phyloP scores from a whole-genome alignment of 495 filamentous ascomycete species.

The Talaromyces wortmannii region DNA sequence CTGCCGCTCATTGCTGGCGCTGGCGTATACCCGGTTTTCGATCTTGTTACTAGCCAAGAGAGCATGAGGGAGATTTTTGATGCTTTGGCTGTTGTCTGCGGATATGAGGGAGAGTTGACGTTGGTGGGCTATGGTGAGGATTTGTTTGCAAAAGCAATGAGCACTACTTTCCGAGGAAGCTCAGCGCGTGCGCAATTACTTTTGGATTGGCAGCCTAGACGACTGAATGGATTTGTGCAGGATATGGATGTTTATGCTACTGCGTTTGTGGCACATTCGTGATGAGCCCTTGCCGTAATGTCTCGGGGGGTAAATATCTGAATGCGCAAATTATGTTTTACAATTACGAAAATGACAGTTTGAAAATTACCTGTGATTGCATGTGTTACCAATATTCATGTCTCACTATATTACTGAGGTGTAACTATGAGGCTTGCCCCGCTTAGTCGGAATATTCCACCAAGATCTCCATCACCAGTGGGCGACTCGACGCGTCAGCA shows the following conservation, averaged over 20 bases:
- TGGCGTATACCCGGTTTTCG: conserved; percentile 32
- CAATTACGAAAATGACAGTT: no score
- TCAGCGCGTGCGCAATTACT: conserved; percentile 20
- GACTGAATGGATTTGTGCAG: neutral
- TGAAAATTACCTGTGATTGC: no score
- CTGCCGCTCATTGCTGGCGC: conserved; percentile 20
- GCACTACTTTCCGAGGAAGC: conserved; percentile 10
- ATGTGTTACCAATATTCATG: no score
- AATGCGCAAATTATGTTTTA: no score
- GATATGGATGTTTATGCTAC: conserved; percentile 2
- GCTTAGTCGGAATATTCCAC: no score
- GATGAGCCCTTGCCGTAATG: no score
- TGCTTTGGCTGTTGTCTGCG: conserved; percentile 11
- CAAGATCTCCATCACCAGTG: no score
- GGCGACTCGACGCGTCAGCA: no score
- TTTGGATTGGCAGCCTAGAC: conserved; percentile 25
- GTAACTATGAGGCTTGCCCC: no score
- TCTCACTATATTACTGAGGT: no score
- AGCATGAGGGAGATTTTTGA: conserved; percentile 17
- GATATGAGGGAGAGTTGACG: conserved; percentile 18
- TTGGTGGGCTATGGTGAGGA: conserved; percentile 15
- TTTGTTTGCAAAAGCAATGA: conserved; percentile 19
- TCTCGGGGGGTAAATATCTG: no score
- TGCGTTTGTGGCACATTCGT: neutral
- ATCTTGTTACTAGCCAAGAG: conserved; percentile 20